Conservation (phyloP, 2,329 filamentous ascomycete species). For the Colletotrichum zoysiae region DNA sequence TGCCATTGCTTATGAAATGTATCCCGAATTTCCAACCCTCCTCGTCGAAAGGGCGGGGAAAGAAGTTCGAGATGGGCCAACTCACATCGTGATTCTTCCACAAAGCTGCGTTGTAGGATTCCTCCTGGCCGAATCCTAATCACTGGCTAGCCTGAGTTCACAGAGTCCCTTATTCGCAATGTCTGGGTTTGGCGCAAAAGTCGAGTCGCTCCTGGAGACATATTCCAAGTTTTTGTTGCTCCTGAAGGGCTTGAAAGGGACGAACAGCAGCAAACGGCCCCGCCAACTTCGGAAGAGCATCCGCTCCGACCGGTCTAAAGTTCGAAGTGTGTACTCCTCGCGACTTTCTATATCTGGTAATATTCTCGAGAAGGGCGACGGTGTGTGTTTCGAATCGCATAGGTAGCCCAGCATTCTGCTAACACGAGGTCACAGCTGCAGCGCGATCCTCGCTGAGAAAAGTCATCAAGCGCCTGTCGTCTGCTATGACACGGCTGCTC, state of each 20-base stretch:
- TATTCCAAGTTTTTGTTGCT: constrained; percentile 61
- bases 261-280: constrained; percentile 38
- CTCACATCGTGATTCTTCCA: background rate
- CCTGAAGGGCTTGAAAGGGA: constrained; percentile 52
- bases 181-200: constrained; percentile 58
- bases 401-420: background rate
- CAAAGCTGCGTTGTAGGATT: background rate
- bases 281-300: constrained; percentile 52
- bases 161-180: constrained; percentile 38
- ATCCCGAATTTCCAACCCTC: background rate
- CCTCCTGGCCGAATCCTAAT: background rate
- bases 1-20: background rate
- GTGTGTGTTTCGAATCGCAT: constrained; percentile 50
- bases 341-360: constrained; percentile 56
- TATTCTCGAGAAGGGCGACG: constrained; percentile 61
- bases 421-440: constrained; percentile 47
- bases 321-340: constrained; percentile 58
- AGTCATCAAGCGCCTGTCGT: constrained; percentile 58
- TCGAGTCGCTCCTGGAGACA: constrained; percentile 60
- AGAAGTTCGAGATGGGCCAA: constrained; percentile 1
- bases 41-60: background rate
- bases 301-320: constrained; percentile 55
- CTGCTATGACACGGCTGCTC: constrained; percentile 56
- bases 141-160: background rate
- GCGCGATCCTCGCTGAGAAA: constrained; percentile 56